These are phyloP conservation scores for Dictyophora rubrovolvata DNA, from an alignment of 768 basidiomycete genomes.

Conservation along the genomic window DNA sequence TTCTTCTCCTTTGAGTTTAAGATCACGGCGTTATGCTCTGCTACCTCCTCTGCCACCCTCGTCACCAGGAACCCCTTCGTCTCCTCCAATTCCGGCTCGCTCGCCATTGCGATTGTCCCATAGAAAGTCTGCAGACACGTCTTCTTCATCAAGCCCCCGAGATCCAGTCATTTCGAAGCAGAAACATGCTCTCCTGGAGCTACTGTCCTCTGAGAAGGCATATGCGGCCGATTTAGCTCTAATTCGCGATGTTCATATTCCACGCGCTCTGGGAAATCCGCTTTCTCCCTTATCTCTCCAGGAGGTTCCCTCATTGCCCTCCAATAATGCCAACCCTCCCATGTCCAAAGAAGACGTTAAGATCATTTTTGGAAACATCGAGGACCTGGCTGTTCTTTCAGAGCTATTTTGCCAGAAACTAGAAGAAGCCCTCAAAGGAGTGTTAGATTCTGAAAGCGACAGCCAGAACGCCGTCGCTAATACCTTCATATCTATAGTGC, in stretches of 20 bases:
- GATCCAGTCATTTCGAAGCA: constrained; percentile 44
- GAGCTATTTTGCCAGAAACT: constrained; percentile 55
- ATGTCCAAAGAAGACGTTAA: constrained; percentile 64
- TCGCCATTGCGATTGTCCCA: constrained; percentile 21
- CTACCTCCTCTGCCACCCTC: neutral
- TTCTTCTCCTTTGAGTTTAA: neutral
- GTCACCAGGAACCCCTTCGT: neutral
- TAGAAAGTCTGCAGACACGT: neutral
- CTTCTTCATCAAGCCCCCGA: constrained; percentile 1
- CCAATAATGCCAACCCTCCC: constrained; percentile 30
- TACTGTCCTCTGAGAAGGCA: constrained; percentile 69
- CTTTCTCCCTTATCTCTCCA: constrained; percentile 21
- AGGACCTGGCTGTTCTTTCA: constrained; percentile 63
- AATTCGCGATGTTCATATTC: constrained; percentile 69
- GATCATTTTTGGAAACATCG: constrained; percentile 68
- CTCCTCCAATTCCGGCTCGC: constrained; percentile 17
- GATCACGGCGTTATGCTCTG: constrained; percentile 3
- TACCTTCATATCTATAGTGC: constrained; percentile 58
- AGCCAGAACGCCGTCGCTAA: constrained; percentile 64
- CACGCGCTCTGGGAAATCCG: constrained; percentile 51
- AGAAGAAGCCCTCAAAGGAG: constrained; percentile 53
- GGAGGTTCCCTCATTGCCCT: constrained; percentile 40
- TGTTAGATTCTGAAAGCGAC: constrained; percentile 44
- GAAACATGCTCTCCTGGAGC: constrained; percentile 65
- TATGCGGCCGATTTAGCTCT: constrained; percentile 78